phyloP scores from a whole-genome alignment of 1,139 yeast genomes.

The Chernovozyma sophiae-reginae region DNA sequence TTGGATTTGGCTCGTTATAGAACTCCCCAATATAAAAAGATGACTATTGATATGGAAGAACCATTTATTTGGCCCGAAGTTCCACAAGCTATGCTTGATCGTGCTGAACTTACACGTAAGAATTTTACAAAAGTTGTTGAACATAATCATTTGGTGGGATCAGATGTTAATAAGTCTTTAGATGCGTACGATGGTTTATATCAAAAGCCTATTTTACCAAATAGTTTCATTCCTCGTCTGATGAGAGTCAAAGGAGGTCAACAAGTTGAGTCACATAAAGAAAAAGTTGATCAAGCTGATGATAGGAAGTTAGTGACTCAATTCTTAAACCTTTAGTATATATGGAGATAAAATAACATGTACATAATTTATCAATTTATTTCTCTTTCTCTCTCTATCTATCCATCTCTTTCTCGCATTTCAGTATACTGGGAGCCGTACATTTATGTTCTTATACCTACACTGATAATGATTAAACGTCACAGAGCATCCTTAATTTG shows the following conservation, averaged over 20 bases:
- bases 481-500: constrained; percentile 3
- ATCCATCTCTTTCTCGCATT: no score
- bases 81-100: constrained; percentile 25
- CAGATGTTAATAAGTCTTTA: constrained; percentile 63
- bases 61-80: constrained; percentile 93
- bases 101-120: constrained; percentile 18
- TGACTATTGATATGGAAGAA: constrained; percentile 91
- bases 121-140: constrained; percentile 27
- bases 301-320: constrained; percentile 30
- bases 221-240: constrained; percentile 62
- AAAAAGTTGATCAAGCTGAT: constrained; percentile 20
- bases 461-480: no score
- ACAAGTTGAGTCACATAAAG: constrained; percentile 27
- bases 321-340: constrained; percentile 16
- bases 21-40: constrained; percentile 79
- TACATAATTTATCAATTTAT: constrained; percentile 2
- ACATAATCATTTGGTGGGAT: constrained; percentile 44
- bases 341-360: background rate
- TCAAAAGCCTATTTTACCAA: constrained; percentile 66
- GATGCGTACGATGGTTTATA: constrained; percentile 75
- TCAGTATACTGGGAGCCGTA: no score
- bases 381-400: no score
- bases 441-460: no score
- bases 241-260: constrained; percentile 40
- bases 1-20: constrained; percentile 70